phyloP scores from a whole-genome alignment of 148 eudicot genomes.

The Tetragonia tetragonoides region DNA sequence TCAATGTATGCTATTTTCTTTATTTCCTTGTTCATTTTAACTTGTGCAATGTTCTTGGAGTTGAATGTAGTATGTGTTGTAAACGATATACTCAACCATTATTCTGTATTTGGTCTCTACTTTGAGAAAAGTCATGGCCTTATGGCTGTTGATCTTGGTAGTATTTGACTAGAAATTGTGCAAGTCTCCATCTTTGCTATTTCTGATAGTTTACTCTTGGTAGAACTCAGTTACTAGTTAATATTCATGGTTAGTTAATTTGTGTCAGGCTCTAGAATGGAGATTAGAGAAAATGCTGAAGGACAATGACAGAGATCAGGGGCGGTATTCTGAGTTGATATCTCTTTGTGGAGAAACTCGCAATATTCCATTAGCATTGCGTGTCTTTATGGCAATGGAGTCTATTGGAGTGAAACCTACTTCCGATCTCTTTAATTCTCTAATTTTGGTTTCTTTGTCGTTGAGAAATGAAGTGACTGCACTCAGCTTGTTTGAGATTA shows the following conservation, averaged over 20 bases:
- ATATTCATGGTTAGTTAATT: not conserved
- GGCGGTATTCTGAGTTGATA: slow-evolving; percentile 37
- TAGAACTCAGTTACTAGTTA: no score
- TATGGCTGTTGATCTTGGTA: not conserved
- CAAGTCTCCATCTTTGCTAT: not conserved
- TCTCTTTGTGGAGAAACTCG: slow-evolving; percentile 40
- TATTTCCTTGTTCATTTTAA: not conserved
- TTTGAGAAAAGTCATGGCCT: not conserved
- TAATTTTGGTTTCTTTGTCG: slow-evolving; percentile 37
- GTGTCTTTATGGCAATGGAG: slow-evolving; percentile 46
- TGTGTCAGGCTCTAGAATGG: slow-evolving; percentile 55
- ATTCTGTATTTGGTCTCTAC: not conserved
- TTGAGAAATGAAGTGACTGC: slow-evolving; percentile 45
- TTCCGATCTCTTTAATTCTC: slow-evolving; percentile 41
- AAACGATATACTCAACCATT: not conserved
- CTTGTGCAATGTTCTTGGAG: not conserved
- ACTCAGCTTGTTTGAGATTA: slow-evolving; percentile 50
- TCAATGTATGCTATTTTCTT: no score
- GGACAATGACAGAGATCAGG: slow-evolving; percentile 24
- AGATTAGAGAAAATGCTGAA: slow-evolving; percentile 48
- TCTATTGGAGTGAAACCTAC: slow-evolving; percentile 36
- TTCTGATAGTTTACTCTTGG: not conserved
- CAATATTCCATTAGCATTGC: slow-evolving; percentile 37
- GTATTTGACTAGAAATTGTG: not conserved
- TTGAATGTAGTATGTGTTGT: not conserved